phyloP scores from a whole-genome alignment of 148 eudicot genomes.

The Diospyros lotus region DNA sequence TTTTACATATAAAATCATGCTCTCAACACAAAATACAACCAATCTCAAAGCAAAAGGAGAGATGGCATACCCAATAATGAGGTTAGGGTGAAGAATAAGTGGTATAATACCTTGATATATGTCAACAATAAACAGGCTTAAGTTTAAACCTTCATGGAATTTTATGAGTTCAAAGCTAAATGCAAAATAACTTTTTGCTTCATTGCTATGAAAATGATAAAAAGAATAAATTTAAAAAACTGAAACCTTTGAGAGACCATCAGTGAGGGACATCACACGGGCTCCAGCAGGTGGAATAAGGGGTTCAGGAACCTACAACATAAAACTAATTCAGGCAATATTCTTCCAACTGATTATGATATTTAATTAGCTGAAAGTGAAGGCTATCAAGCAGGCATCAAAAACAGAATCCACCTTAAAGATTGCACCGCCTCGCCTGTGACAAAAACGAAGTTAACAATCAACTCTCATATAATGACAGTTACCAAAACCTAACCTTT shows the following conservation, averaged over 20 bases:
- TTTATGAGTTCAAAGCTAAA: neutral
- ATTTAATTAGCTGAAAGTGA: conserved; percentile 8
- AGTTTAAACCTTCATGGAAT: neutral
- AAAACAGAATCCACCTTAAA: conserved; percentile 61
- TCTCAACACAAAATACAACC: conserved; percentile 3
- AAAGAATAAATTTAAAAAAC: neutral
- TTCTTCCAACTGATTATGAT: conserved; percentile 2
- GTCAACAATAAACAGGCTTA: neutral
- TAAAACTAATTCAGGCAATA: conserved; percentile 11
- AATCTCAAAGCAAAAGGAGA: neutral
- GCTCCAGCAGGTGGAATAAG: conserved; percentile 97
- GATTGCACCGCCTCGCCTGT: conserved; percentile 88
- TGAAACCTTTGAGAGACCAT: conserved; percentile 86
- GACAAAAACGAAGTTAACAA: conserved; percentile 17
- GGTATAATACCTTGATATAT: neutral
- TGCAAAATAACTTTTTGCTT: neutral
- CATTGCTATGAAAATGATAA: neutral
- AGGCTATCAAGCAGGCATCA: conserved; percentile 6
- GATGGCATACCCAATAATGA: neutral
- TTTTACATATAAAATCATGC: neutral
- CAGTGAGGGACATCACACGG: conserved; percentile 97
- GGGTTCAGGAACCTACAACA: conserved; percentile 86
- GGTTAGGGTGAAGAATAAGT: neutral
- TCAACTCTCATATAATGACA: conserved; percentile 8
- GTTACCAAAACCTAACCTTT: neutral